Base-by-base conservation (phyloP, 2,329 filamentous ascomycete genomes). In the Macroventuria anomochaeta region DNA sequence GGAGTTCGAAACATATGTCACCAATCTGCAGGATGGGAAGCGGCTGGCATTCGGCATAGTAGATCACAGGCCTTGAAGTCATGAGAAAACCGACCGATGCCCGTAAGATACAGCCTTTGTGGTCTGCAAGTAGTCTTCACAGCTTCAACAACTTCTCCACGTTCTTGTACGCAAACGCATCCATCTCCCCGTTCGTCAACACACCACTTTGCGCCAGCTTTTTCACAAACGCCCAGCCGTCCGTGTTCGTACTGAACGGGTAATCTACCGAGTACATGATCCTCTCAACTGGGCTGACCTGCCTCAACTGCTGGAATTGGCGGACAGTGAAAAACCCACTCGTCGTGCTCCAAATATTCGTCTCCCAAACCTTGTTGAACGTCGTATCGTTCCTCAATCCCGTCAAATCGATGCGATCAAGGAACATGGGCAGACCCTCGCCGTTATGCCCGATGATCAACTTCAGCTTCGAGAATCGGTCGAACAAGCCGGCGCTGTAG, bases 261-360 rank as follows among this genome's bases (percentile, higher is more conserved):
- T 83, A 83, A 60, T 83, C 81, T 2, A 83, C 77, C 1, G 75
- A 79, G 63, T 82, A 83, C 15, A 83, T 61, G 26, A 83, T 79
- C 0, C 81, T 67, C 47, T 82, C 80, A 2, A 79, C 69, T 3
- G 80, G 76, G 20, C 84, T 70, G 56, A 83, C 76, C 20, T 74
- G 72, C 17, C 81, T 71, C 36, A 77, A 78, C 50, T 77, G 84
- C 57, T 82, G 73, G 36, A 85, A 67, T 1, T 81, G 81, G 0
- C 77, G 67, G 0, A 81, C 83, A 0, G 79, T 83, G 59, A 84
- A 85, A 63, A 84, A 79, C 0, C 82, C 83, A 53, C 75, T 79
- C 0, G 83, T 85, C 4, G 83, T 85, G 57, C 85, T 79, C 79
- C 80, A 85, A 48, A 85, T 72, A 64, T 85, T 85, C 31, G 77